Evolutionary conservation across 495 filamentous ascomycete species (phyloP), one percentile per base, ranked within the genome.

Genomic region (Aspergillus wentii): DNA sequence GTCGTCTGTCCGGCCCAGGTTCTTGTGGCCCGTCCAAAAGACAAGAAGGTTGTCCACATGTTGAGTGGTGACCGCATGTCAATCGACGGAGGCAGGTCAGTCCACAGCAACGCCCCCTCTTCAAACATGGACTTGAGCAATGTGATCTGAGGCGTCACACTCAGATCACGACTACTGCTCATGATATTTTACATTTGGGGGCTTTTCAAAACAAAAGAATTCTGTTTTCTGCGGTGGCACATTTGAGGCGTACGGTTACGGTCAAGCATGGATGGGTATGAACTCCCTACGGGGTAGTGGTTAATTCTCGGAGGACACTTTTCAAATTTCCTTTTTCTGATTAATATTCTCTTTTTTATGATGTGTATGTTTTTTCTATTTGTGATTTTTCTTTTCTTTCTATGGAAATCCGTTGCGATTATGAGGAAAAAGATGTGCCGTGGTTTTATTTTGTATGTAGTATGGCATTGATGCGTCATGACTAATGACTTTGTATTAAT

Each of bases 1-100:
- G 88, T 96, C 25, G 87, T 98, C 25, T 89, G 81, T 40, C 89
- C 89, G 6, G 92, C 94, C 13, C 88, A 96, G 59, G 94, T 97
- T 28, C 75, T 97, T 20, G 77, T 95, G 15, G 68, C 71, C 11
- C 61, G 64, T 21, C 58, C 59, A 2, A 69, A 68, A 48, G 71
- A 72, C 25, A 25, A 25, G 22, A 25, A 25, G 6, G 11, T 25
- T 25, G 22, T 11, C 11, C 22, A 11, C 6, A 25, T 25, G 22
- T 11, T 25, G 22, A 25, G 22, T 25, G 22, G 22, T 25, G 22
- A 25, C 11, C 22, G 22, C 22, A 25, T 25, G 22, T 25, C 22
- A 5, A 11, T 25, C 6, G 62, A 66, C 41, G 56, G 47, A 11
- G 43, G 45, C 26, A 54, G 52, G 26, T 72, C 68, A 7, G 62